Conservation (phyloP, 2,329 filamentous ascomycete species). For the Hypoxylon sp. region DNA sequence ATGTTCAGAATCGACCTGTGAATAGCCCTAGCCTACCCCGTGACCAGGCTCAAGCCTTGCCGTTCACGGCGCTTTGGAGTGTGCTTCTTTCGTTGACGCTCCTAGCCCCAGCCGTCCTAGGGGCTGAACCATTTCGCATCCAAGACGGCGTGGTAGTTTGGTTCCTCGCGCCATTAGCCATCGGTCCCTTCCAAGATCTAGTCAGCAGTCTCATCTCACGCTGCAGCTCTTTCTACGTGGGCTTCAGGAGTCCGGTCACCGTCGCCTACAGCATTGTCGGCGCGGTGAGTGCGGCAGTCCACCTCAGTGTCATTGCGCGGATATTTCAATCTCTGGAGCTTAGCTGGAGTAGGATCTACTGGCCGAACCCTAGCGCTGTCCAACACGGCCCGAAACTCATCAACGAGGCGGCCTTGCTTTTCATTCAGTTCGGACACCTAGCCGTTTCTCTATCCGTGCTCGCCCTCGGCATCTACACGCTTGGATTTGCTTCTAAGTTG, state of each 20-base stretch:
- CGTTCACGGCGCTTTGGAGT: conserved; percentile 29
- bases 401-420: conserved; percentile 18
- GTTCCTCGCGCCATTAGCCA: conserved; percentile 14
- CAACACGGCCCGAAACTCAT: conserved; percentile 25
- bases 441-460: conserved; percentile 10
- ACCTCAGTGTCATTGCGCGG: conserved; percentile 11
- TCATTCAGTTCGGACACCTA: conserved; percentile 31
- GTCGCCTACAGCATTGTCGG: conserved; percentile 28
- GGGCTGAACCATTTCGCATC: conserved; percentile 17
- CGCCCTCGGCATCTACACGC: conserved; percentile 25
- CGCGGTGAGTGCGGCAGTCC: conserved; percentile 4
- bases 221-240: background rate
- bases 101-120: conserved; percentile 17
- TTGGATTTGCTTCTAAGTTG: background rate
- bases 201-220: conserved; percentile 19
- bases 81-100: conserved; percentile 4
- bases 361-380: conserved; percentile 19
- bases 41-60: conserved; percentile 33
- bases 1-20: conserved; percentile 18
- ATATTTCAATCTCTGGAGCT: conserved; percentile 18
- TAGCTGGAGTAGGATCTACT: conserved; percentile 28
- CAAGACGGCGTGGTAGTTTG: conserved; percentile 21
- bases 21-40: conserved; percentile 22
- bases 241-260: conserved; percentile 8
- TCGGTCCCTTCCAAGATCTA: conserved; percentile 28